phyloP scores from a whole-genome alignment of 176 grass and related monocot genomes.

The Cenchrus fungigraminus region DNA sequence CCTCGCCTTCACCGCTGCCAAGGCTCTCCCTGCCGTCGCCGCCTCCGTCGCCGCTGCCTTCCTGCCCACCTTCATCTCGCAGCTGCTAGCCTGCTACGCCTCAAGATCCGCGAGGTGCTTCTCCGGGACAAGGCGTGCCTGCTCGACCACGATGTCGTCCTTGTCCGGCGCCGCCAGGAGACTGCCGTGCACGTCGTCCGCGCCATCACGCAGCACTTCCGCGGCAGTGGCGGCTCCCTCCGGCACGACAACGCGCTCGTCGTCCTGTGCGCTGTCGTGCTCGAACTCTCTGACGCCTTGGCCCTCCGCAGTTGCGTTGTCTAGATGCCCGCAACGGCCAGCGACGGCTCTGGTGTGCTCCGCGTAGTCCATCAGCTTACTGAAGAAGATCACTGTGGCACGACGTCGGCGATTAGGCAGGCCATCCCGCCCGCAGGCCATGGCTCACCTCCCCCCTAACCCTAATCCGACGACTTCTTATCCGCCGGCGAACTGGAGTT shows the following conservation, averaged over 20 bases:
- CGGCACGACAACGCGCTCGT: conserved; percentile 36
- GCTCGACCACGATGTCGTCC: conserved; percentile 55
- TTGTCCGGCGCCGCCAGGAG: conserved; percentile 61
- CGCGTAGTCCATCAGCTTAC: conserved; percentile 52
- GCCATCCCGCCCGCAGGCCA: neutral
- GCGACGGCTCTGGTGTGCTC: conserved; percentile 20
- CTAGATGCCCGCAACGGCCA: conserved; percentile 58
- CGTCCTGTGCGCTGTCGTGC: conserved; percentile 65
- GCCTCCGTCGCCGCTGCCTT: conserved; percentile 58
- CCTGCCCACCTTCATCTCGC: conserved; percentile 64
- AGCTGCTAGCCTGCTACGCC: conserved; percentile 44
- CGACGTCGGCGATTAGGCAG: neutral
- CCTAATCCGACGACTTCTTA: too few species aligned
- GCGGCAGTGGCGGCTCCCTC: neutral
- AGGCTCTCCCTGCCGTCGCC: conserved; percentile 58
- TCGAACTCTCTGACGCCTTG: conserved; percentile 70
- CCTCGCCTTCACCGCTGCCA: conserved; percentile 53
- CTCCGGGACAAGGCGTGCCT: conserved; percentile 57
- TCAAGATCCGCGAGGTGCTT: conserved; percentile 65
- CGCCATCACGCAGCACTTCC: conserved; percentile 61
- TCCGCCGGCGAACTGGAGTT: too few species aligned
- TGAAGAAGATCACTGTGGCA: neutral
- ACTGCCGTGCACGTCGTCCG: conserved; percentile 56
- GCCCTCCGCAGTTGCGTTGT: conserved; percentile 62
- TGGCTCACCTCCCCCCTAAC: too few species aligned